phyloP scores from a whole-genome alignment of 2,329 filamentous ascomycete genomes.

The Exophiala aquamarina region DNA sequence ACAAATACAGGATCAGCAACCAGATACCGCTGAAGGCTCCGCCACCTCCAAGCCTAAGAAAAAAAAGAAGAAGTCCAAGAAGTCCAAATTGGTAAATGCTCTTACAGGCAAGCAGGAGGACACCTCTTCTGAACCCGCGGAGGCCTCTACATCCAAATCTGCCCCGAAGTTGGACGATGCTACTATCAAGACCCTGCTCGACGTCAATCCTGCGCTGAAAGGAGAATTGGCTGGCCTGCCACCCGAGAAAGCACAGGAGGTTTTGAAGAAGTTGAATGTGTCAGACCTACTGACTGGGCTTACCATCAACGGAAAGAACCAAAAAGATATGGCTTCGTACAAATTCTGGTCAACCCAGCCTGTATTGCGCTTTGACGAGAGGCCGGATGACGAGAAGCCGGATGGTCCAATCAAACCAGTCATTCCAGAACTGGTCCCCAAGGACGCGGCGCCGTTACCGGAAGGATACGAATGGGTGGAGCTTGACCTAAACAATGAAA shows the following conservation, averaged over 20 bases:
- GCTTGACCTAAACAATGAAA: slow-evolving; percentile 77
- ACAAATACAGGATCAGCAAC: slow-evolving; percentile 13
- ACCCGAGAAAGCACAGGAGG: slow-evolving; percentile 56
- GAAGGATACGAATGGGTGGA: slow-evolving; percentile 93
- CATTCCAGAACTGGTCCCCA: slow-evolving; percentile 74
- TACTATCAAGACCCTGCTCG: slow-evolving; percentile 37
- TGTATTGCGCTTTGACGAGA: slow-evolving; percentile 75
- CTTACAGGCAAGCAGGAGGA: slow-evolving; percentile 14
- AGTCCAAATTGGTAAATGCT: slow-evolving; percentile 25
- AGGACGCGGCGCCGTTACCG: slow-evolving; percentile 71
- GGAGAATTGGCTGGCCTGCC: slow-evolving; percentile 71
- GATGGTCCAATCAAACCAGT: slow-evolving; percentile 85
- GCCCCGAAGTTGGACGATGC: slow-evolving; percentile 20
- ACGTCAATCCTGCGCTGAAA: slow-evolving; percentile 63
- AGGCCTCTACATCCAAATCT: slow-evolving; percentile 21
- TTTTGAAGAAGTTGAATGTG: slow-evolving; percentile 51
- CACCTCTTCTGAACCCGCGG: slow-evolving; percentile 14
- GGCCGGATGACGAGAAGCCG: slow-evolving; percentile 53
- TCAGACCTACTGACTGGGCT: slow-evolving; percentile 51
- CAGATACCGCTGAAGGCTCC: slow-evolving; percentile 6
- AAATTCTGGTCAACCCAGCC: slow-evolving; percentile 99
- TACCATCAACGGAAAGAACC: slow-evolving; percentile 79
- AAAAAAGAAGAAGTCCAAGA: slow-evolving; percentile 30
- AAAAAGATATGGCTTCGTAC: slow-evolving; percentile 94
- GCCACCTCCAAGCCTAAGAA: slow-evolving; percentile 18